Base-by-base conservation (phyloP, 2,329 filamentous ascomycete genomes). In the Talaromyces sp. region DNA sequence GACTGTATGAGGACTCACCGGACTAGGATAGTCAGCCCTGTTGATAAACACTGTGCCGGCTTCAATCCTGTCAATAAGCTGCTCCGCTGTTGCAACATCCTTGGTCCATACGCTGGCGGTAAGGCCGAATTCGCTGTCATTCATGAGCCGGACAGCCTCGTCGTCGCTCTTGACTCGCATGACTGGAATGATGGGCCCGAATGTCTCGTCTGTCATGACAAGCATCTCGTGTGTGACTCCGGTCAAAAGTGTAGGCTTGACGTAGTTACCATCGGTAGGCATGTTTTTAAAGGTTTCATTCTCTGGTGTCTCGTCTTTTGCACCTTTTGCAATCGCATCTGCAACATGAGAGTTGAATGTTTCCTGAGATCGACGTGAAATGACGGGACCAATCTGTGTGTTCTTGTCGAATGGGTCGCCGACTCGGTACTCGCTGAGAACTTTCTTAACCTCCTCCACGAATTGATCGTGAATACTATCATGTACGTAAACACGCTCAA, bases 61-160 rank as follows among this genome's bases (percentile, higher is more conserved):
- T 76, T 97, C 93, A 57, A 98, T 87, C 60, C 88, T 83, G 63
- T 95, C 89, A 45, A 90, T 87, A 61, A 98, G 83, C 75, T 90
- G 85, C 71, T 93, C 88, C 16, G 90, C 94, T 74, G 84, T 88
- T 54, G 82, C 83, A 2, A 88, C 87, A 74, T 98, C 92, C 77
- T 95, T 96, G 65, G 93, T 97, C 94, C 94, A 98, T 72, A 98
- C 93, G 73, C 92, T 96, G n/a, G 93, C 94, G 3, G 94, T 97
- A 67, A 98, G 83, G 5, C 94, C 94, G 75, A 96, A 96, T 69
- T 96, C 89, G 79, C 91, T 95, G 76, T 97, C 93, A 72, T 97
- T 97, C 93, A 98, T 97, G 60, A 94, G 80, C 70, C 83, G 81
- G 67, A 97, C 81, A 1, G 94, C 94, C 78, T 97, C 92, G 19